Conservation (phyloP, 306 rosid species). For the Glycyrrhiza uralensis region DNA sequence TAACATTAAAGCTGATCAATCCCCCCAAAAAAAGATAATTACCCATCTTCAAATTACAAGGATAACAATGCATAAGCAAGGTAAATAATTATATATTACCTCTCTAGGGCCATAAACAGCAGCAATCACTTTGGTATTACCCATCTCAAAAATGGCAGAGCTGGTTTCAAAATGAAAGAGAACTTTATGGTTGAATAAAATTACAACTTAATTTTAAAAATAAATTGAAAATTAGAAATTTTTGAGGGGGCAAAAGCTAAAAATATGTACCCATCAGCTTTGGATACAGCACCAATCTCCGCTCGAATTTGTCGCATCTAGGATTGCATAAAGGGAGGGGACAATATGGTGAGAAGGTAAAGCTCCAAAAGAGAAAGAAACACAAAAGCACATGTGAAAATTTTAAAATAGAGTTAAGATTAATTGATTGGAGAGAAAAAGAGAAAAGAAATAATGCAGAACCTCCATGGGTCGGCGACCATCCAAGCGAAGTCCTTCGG, state of each 20-base stretch:
- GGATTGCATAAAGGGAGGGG: not conserved
- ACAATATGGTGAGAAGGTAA: not conserved
- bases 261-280: constrained; percentile 67
- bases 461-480: constrained; percentile 81
- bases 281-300: constrained; percentile 79
- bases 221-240: not conserved
- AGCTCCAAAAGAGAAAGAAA: not conserved
- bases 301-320: constrained; percentile 94
- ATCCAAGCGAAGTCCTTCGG: constrained; percentile 92
- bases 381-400: not conserved
- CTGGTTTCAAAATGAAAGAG: constrained; percentile 33
- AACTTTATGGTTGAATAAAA: not conserved
- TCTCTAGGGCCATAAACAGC: constrained; percentile 94
- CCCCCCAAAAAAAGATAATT: not conserved
- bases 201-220: not conserved
- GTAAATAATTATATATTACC: constrained; percentile 33
- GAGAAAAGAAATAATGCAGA: not conserved
- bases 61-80: not conserved
- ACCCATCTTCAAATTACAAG: not conserved
- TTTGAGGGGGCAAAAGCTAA: not conserved
- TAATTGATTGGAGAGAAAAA: not conserved
- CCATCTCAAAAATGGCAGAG: constrained; percentile 90
- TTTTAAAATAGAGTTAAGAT: not conserved
- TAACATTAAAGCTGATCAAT: not conserved
- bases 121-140: constrained; percentile 86